phyloP scores from a whole-genome alignment of 352 stramenopile genomes.

The Pythium oligandrum region DNA sequence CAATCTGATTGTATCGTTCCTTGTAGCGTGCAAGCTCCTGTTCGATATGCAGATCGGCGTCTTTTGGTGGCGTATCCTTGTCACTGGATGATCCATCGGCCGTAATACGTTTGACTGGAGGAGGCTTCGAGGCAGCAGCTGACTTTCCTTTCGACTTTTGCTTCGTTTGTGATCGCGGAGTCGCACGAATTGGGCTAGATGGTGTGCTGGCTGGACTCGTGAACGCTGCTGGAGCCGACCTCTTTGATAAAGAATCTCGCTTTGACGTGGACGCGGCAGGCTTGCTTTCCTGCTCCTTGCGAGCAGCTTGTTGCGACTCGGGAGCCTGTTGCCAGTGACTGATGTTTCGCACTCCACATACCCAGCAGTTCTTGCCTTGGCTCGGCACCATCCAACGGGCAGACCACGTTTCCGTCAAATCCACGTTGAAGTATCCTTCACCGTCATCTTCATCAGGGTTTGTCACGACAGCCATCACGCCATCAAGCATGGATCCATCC shows the following conservation, averaged over 20 bases:
- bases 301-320: background rate
- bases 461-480: conserved; percentile 69
- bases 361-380: conserved; percentile 53
- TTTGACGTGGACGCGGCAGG: background rate
- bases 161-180: no score
- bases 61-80: background rate
- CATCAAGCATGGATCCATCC: conserved; percentile 15
- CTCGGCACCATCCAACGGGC: conserved; percentile 69
- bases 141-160: no score
- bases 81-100: no score
- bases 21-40: conserved; percentile 75
- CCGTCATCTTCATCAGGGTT: conserved; percentile 59
- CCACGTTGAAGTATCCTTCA: conserved; percentile 70
- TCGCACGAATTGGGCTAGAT: no score
- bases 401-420: conserved; percentile 59
- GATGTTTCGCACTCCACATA: conserved; percentile 71
- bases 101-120: no score
- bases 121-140: no score
- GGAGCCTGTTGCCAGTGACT: conserved; percentile 40
- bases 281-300: background rate
- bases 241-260: no score
- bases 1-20: conserved; percentile 76
- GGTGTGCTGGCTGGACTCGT: no score
- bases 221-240: no score
- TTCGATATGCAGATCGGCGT: conserved; percentile 17